Evolutionary conservation across 163 green algal species (phyloP).

Genomic region (Scenedesmus sp.): DNA sequence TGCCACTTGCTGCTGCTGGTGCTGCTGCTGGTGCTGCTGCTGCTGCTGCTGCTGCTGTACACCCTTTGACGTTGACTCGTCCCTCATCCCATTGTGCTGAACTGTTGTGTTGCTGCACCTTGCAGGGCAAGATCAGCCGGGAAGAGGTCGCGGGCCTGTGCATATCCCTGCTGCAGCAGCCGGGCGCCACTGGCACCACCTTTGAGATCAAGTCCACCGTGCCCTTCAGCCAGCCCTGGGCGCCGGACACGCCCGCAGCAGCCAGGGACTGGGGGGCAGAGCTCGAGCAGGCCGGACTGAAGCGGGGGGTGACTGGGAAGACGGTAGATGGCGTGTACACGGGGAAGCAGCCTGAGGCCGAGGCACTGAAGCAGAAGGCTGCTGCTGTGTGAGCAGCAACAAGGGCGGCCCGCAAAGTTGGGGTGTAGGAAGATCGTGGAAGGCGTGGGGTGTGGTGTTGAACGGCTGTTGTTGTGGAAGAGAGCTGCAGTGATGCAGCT

Average conservation of each 20-base stretch:
- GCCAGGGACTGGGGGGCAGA: slow-evolving; percentile 33
- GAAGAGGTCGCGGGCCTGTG: slow-evolving; percentile 92
- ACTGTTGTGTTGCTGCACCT: neutral
- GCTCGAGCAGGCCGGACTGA: slow-evolving; percentile 59
- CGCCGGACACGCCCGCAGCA: slow-evolving; percentile 23
- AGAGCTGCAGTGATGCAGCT: neutral
- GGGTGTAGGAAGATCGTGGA: too few species aligned
- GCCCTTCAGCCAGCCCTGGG: slow-evolving; percentile 89
- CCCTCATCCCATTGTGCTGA: neutral
- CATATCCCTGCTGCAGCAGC: slow-evolving; percentile 75
- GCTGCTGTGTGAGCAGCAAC: neutral
- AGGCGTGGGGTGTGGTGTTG: neutral
- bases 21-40: too few species aligned
- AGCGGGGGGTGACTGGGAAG: slow-evolving; percentile 80
- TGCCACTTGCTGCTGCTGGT: too few species aligned
- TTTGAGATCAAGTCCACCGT: slow-evolving; percentile 92
- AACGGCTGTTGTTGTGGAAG: neutral
- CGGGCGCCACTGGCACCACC: slow-evolving; percentile 66
- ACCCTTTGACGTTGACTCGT: neutral
- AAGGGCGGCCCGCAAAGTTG: too few species aligned
- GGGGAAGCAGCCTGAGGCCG: slow-evolving; percentile 68
- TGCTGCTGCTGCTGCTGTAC: neutral
- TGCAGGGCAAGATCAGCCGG: slow-evolving; percentile 88
- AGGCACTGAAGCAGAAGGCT: slow-evolving; percentile 26
- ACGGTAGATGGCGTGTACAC: slow-evolving; percentile 84